Conservation (phyloP, 2,329 filamentous ascomycete genomes). For the Hypoxylon sp. region DNA sequence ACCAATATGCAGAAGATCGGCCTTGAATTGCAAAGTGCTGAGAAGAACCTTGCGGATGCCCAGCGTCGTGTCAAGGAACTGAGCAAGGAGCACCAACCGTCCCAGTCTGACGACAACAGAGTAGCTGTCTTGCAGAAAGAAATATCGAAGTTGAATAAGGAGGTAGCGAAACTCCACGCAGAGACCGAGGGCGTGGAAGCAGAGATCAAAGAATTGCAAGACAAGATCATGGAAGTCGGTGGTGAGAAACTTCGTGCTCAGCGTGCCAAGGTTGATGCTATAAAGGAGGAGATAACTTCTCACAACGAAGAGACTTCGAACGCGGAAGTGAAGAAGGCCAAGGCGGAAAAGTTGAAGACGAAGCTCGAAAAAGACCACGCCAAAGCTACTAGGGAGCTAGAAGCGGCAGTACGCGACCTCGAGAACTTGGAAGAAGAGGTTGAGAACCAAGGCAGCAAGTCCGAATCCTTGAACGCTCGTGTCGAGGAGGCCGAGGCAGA, state of each 20-base stretch:
- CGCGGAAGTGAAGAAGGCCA: constrained; percentile 88
- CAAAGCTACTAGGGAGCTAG: constrained; percentile 84
- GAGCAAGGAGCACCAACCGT: constrained; percentile 82
- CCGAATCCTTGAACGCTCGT: constrained; percentile 77
- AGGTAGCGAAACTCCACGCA: constrained; percentile 81
- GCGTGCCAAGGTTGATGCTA: constrained; percentile 87
- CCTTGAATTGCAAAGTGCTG: constrained; percentile 88
- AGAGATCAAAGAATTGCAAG: constrained; percentile 92
- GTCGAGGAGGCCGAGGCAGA: constrained; percentile 87
- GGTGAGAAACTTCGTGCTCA: constrained; percentile 92
- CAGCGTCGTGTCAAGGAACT: constrained; percentile 89
- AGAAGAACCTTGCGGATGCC: constrained; percentile 85
- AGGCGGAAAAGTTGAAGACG: constrained; percentile 90
- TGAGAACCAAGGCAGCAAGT: constrained; percentile 79
- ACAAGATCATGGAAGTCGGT: constrained; percentile 98
- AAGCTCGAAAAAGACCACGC: constrained; percentile 88
- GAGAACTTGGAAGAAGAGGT: constrained; percentile 85
- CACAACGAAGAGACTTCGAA: constrained; percentile 85
- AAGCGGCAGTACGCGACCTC: constrained; percentile 77
- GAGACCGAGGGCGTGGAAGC: constrained; percentile 92
- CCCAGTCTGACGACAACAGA: constrained; percentile 82
- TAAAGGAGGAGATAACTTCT: constrained; percentile 87
- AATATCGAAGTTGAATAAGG: constrained; percentile 79
- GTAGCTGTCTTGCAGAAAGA: constrained; percentile 81
- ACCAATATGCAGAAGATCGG: constrained; percentile 92